A percentile compares a stretch with the other conserved stretches of the same genome.
Evolutionary conservation across 1,284 basidiomycete genomes (phyloP).

Genomic region (Tetrapyrgos nigripes): DNA sequence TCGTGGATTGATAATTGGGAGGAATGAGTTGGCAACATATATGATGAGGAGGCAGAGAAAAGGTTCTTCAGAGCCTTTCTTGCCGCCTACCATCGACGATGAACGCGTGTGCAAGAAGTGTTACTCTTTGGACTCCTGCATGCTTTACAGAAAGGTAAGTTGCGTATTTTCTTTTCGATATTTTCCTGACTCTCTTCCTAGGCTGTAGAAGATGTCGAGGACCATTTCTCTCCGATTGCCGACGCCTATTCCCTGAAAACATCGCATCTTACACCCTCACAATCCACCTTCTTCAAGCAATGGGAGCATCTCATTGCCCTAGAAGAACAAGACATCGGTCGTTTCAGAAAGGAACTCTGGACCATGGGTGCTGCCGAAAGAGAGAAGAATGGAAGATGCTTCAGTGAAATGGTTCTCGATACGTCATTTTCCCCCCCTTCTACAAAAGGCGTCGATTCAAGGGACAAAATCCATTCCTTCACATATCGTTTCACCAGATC

Average conservation of each 20-base stretch:
- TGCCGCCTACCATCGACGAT: constrained; percentile 90
- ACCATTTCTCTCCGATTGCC: constrained; percentile 71
- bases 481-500: constrained; percentile 39
- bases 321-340: constrained; percentile 88
- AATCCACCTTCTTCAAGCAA: constrained; percentile 84
- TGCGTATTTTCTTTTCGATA: constrained; percentile 9
- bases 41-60: constrained; percentile 55
- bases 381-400: constrained; percentile 82
- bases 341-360: constrained; percentile 93
- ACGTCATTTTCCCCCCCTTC: constrained; percentile 30
- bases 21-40: constrained; percentile 89
- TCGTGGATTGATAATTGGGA: constrained; percentile 78
- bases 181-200: constrained; percentile 33
- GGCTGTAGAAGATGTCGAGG: constrained; percentile 74
- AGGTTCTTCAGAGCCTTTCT: constrained; percentile 54
- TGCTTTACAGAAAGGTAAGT: constrained; percentile 89
- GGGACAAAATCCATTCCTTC: constrained; percentile 72
- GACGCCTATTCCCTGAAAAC: constrained; percentile 84
- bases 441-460: constrained; percentile 25
- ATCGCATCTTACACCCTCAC: constrained; percentile 73
- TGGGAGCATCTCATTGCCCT: constrained; percentile 91
- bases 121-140: constrained; percentile 87
- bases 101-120: constrained; percentile 82
- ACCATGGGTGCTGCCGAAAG: constrained; percentile 85
- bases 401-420: constrained; percentile 80